phyloP scores from a whole-genome alignment of 148 eudicot genomes.

The Hydrangea macrophylla region DNA sequence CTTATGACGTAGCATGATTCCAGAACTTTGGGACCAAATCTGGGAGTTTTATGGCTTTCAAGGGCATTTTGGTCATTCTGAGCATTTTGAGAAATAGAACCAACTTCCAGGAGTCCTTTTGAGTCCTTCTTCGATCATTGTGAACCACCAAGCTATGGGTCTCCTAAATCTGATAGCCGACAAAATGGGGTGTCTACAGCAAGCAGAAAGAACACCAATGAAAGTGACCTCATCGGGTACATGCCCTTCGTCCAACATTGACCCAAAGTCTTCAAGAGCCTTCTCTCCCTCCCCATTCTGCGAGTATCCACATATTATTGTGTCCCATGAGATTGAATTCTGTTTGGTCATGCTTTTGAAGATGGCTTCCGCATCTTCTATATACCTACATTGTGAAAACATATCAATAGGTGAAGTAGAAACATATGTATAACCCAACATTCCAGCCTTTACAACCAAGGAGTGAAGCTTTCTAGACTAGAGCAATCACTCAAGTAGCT shows the following conservation, averaged over 20 bases:
- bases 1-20: no score
- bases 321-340: constrained; percentile 31
- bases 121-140: no score
- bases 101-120: no score
- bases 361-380: constrained; percentile 28
- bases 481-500: constrained; percentile 29
- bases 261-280: constrained; percentile 24
- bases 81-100: no score
- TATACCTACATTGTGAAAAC: constrained; percentile 32
- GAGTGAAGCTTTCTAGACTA: constrained; percentile 27
- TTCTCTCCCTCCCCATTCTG: constrained; percentile 25
- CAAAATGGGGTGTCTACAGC: no score
- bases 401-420: constrained; percentile 29
- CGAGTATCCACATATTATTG: constrained; percentile 27
- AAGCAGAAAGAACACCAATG: constrained; percentile 32
- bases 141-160: no score
- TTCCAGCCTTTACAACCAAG: constrained; percentile 23
- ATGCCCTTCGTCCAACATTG: constrained; percentile 19
- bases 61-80: no score
- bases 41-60: no score
- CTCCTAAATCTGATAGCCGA: no score
- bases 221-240: constrained; percentile 32
- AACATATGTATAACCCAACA: constrained; percentile 16
- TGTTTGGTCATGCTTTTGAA: constrained; percentile 10
- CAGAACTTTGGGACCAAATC: no score